Evolutionary conservation across 768 basidiomycete genomes (phyloP).

Genomic region (Pleurotus sapidus): DNA sequence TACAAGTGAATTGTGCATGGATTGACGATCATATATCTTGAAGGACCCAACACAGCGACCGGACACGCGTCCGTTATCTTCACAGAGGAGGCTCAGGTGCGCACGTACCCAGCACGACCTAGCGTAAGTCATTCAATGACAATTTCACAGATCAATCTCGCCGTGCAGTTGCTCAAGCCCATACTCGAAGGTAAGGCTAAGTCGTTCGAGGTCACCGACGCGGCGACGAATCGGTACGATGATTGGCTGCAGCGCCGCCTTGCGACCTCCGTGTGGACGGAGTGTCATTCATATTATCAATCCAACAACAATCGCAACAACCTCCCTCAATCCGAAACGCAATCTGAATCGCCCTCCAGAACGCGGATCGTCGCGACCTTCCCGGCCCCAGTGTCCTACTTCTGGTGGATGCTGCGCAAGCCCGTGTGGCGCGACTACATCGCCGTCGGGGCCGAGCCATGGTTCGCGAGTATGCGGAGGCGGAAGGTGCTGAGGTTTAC

Average conservation of each 20-base stretch:
- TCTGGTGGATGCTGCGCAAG: slow-evolving; percentile 49
- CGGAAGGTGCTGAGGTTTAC: slow-evolving; percentile 18
- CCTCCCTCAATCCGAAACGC: slow-evolving; percentile 17
- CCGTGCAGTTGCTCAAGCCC: slow-evolving; percentile 49
- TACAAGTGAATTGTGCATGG: neutral
- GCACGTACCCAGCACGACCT: slow-evolving; percentile 6
- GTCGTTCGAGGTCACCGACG: slow-evolving; percentile 46
- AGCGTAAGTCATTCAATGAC: slow-evolving; percentile 10
- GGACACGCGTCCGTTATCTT: slow-evolving; percentile 61
- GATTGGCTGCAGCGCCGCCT: slow-evolving; percentile 47
- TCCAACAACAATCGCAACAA: slow-evolving; percentile 20
- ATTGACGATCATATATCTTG: neutral
- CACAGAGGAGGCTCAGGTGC: slow-evolving; percentile 52
- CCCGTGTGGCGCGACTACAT: slow-evolving; percentile 44
- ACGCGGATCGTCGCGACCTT: slow-evolving; percentile 44
- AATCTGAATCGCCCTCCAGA: slow-evolving; percentile 15
- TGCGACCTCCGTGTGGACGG: slow-evolving; percentile 46
- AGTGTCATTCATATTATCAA: slow-evolving; percentile 52
- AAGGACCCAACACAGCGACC: slow-evolving; percentile 55
- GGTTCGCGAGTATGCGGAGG: slow-evolving; percentile 27
- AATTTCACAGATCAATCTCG: slow-evolving; percentile 40
- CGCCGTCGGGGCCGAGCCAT: slow-evolving; percentile 36
- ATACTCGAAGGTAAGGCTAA: slow-evolving; percentile 44
- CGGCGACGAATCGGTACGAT: slow-evolving; percentile 49
- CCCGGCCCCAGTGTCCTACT: slow-evolving; percentile 48